These are phyloP conservation scores for Aquilaria sinensis DNA, from an alignment of 345 rosid species.

Conservation along the genomic window DNA sequence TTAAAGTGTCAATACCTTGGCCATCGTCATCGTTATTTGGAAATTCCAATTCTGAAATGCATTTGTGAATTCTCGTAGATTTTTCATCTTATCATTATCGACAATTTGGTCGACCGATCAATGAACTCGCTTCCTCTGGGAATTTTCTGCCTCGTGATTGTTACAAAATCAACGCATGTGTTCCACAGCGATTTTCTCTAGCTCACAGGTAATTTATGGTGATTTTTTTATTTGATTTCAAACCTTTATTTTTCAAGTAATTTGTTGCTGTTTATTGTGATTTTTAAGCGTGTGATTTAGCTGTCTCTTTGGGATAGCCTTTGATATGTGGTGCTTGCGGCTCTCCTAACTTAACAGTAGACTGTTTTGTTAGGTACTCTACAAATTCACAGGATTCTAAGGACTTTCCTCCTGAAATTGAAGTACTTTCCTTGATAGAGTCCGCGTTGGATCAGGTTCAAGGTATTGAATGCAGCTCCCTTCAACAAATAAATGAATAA, in stretches of 20 bases:
- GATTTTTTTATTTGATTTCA: not conserved
- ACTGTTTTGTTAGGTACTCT: slow-evolving; percentile 49
- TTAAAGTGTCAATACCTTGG: not conserved
- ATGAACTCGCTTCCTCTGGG: slow-evolving; percentile 15
- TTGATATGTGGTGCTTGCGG: slow-evolving; percentile 1
- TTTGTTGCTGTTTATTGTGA: not conserved
- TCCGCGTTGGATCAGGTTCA: slow-evolving; percentile 40
- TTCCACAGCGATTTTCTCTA: slow-evolving; percentile 16
- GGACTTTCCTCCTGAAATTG: slow-evolving; percentile 27
- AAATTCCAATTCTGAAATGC: not conserved
- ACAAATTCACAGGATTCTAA: slow-evolving; percentile 34
- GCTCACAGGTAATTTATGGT: slow-evolving; percentile 28
- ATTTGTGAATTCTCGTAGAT: not conserved
- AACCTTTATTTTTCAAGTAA: not conserved
- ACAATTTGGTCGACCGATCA: slow-evolving; percentile 13
- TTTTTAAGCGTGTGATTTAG: not conserved
- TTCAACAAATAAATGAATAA: no score
- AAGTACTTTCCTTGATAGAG: slow-evolving; percentile 37
- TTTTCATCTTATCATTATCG: slow-evolving; percentile 25
- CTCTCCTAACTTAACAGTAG: slow-evolving; percentile 33
- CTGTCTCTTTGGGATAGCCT: not conserved
- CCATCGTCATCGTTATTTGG: slow-evolving; percentile 4
- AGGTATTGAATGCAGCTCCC: slow-evolving; percentile 33
- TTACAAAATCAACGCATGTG: slow-evolving; percentile 7
- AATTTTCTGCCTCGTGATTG: slow-evolving; percentile 15